phyloP scores from a whole-genome alignment of 2,329 filamentous ascomycete genomes.

The Neopestalotiopsis clavispora region DNA sequence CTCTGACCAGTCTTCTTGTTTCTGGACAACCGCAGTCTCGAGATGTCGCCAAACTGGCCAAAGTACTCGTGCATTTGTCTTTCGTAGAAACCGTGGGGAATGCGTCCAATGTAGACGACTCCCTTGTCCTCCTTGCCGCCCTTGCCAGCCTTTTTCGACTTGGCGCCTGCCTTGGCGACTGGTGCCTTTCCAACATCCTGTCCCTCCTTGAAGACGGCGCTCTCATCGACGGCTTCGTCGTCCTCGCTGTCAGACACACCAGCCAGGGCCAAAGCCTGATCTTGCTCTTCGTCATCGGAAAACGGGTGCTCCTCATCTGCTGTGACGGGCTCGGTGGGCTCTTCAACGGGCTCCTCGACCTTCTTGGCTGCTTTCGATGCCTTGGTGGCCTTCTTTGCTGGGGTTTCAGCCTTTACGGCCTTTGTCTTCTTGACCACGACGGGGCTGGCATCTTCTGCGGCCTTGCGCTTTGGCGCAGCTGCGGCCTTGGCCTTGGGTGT shows the following conservation, averaged over 20 bases:
- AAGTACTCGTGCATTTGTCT: slow-evolving; percentile 94
- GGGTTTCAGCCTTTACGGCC: slow-evolving; percentile 42
- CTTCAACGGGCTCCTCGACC: slow-evolving; percentile 15
- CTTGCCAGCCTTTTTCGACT: slow-evolving; percentile 45
- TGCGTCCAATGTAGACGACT: slow-evolving; percentile 87
- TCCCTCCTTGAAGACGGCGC: slow-evolving; percentile 48
- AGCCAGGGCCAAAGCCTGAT: slow-evolving; percentile 49
- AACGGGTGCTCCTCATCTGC: slow-evolving; percentile 22
- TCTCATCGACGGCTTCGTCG: slow-evolving; percentile 39
- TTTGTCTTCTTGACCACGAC: slow-evolving; percentile 52
- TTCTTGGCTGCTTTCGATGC: neutral
- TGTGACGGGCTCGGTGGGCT: slow-evolving; percentile 1
- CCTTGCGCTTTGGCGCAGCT: slow-evolving; percentile 41
- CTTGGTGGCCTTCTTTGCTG: slow-evolving; percentile 45
- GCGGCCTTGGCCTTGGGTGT: slow-evolving; percentile 38
- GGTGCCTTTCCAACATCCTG: slow-evolving; percentile 58
- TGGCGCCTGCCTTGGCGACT: slow-evolving; percentile 48
- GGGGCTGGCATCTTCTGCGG: slow-evolving; percentile 50
- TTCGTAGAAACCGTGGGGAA: slow-evolving; percentile 93
- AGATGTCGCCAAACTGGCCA: slow-evolving; percentile 86
- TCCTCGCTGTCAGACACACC: slow-evolving; percentile 52
- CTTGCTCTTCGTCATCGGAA: slow-evolving; percentile 46
- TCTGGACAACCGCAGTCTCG: slow-evolving; percentile 77
- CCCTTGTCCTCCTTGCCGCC: slow-evolving; percentile 63
- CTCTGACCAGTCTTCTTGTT: slow-evolving; percentile 90